Conservation (phyloP, 805 yeast genomes). For the Tetrapisispora taiwanensis region DNA sequence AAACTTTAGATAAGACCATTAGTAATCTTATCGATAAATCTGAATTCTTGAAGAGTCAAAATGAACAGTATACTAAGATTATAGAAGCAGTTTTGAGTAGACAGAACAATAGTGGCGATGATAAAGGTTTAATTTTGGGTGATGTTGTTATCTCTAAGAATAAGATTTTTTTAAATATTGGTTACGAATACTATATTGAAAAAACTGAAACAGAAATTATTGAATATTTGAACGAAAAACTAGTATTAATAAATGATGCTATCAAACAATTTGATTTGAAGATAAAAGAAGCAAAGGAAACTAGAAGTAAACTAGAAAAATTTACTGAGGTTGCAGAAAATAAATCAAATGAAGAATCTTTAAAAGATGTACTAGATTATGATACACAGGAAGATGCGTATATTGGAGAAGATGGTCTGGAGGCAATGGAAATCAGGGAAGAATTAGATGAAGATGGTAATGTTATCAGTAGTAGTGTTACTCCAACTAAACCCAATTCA, state of each 20-base stretch:
- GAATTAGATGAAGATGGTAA: conserved; percentile 79
- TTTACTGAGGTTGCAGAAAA: conserved; percentile 3
- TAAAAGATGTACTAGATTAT: conserved; percentile 19
- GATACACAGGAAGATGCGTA: conserved; percentile 2
- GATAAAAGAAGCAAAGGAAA: conserved; percentile 32
- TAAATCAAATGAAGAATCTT: neutral
- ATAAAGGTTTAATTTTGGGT: conserved; percentile 21
- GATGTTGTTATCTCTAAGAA: conserved; percentile 22
- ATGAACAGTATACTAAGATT: conserved; percentile 16
- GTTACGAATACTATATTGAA: conserved; percentile 28
- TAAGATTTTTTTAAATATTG: conserved; percentile 21
- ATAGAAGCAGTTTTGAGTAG: conserved; percentile 7
- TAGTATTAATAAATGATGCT: conserved; percentile 29
- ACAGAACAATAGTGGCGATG: conserved; percentile 5
- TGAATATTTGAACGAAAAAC: conserved; percentile 18
- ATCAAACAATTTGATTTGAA: conserved; percentile 32
- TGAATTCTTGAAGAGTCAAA: conserved; percentile 23
- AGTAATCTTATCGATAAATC: conserved; percentile 15
- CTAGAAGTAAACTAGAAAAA: conserved; percentile 21
- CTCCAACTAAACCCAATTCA: conserved; percentile 24
- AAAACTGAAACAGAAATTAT: conserved; percentile 17
- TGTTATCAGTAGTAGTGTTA: conserved; percentile 39
- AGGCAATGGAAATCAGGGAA: conserved; percentile 76
- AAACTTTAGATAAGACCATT: conserved; percentile 17
- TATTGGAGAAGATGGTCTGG: conserved; percentile 39